Evolutionary conservation across 306 rosid genomes (phyloP), one percentile per base, ranked within the genome.

Genomic region (Quercus agrifolia): DNA sequence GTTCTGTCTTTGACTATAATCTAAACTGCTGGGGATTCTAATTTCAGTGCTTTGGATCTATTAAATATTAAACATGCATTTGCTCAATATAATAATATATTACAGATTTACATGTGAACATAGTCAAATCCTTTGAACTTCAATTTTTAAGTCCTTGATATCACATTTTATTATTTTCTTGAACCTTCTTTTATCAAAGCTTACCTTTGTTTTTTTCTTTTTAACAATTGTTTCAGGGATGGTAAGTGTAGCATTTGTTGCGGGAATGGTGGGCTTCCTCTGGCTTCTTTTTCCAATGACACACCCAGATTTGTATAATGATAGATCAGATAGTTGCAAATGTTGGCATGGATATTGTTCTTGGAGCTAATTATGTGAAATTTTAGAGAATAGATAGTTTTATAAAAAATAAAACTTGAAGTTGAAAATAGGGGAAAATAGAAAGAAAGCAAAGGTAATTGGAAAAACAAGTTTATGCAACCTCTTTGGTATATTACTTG

Each of bases 311-410:
- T 83, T 95, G 87, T 95, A 88, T 77, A 92, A 89, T 74, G 88
- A 90, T 74, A 89, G 86, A 80, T 83, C 89, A 41, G 82, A 90
- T 76, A 84, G 82, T 77, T 92, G 99, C 88, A 90, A 89, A 77
- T 91, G 97, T 80, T 94, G 99, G 97, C 95, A 95, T 70, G 89
- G 92, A 69, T 90, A 83, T 86, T 95, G 99, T 84, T 88, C 92
- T 59, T 91, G 96, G 90, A 76, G 68, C 55, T 84, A 75, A 82
- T 74, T 54, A 80, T 73, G 57, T 71, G 20, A 54, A 38, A 82
- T 73, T 51, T 81, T 82, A 57, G 17, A 35, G 5, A 35, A 68
- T 68, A 68, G 28, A 13, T 68, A 41, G 6, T 21, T 30, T 64
- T 30, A 15, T 64, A 1, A 14, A 15, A 17, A 13, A 12, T 18